Conservation (phyloP, 2,329 filamentous ascomycete species). For the Ascocoryne sarcoides region DNA sequence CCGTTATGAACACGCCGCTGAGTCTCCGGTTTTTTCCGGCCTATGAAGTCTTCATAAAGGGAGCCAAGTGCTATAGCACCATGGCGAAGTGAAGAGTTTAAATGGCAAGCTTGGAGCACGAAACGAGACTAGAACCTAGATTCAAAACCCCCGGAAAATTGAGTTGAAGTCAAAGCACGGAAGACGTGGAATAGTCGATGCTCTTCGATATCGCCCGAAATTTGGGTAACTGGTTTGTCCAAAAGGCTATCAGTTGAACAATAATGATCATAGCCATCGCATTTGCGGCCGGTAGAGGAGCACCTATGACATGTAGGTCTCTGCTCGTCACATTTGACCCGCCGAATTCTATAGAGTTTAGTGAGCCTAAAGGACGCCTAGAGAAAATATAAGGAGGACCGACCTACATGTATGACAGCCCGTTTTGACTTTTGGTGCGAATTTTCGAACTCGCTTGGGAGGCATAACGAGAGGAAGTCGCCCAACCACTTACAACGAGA, state of each 20-base stretch:
- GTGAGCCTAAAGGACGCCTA: not conserved
- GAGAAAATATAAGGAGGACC: slow-evolving; percentile 6
- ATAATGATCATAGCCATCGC: slow-evolving; percentile 23
- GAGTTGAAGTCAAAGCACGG: slow-evolving; percentile 11
- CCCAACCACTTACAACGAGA: too few species aligned
- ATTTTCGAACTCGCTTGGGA: not conserved
- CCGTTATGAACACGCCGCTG: slow-evolving; percentile 6
- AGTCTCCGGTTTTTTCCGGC: slow-evolving; percentile 6
- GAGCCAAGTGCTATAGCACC: slow-evolving; percentile 15
- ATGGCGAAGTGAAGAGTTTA: slow-evolving; percentile 10
- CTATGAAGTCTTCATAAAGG: slow-evolving; percentile 12
- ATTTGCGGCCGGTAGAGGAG: slow-evolving; percentile 24
- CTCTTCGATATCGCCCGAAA: slow-evolving; percentile 12
- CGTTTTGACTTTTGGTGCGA: slow-evolving; percentile 24
- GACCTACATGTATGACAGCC: slow-evolving; percentile 29
- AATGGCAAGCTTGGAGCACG: slow-evolving; percentile 16
- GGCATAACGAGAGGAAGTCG: too few species aligned
- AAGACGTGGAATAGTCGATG: slow-evolving; percentile 15
- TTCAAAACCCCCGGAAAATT: slow-evolving; percentile 8
- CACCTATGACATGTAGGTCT: slow-evolving; percentile 26
- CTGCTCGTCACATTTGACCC: slow-evolving; percentile 29
- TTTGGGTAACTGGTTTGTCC: not conserved
- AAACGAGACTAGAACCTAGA: slow-evolving; percentile 11
- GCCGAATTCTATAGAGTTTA: slow-evolving; percentile 18
- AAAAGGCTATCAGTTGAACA: not conserved